Base-by-base conservation (phyloP, 495 filamentous ascomycete species). In the Talaromyces thailandensis region DNA sequence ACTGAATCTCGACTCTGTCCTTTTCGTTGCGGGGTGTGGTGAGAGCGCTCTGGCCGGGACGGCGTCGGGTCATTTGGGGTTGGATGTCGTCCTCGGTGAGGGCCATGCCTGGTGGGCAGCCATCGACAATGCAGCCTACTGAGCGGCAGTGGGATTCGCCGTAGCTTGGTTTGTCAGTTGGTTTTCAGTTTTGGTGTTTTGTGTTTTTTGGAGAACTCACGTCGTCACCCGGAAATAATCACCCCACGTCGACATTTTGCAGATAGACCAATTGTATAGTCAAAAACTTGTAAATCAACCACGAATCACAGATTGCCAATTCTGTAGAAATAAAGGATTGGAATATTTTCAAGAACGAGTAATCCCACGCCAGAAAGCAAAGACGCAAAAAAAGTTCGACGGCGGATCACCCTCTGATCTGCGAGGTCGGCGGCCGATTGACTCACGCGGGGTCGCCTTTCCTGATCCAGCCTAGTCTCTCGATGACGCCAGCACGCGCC, bases 21-120 rank as follows among this genome's bases (percentile, higher is more conserved):
- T 93, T 93, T 75, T 98, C 94, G 69, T 98, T 83, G 40, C 94
- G 86, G 37, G 95, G 94, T 29, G 94, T 98, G 4, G 92, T 93
- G 66, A 98, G 84, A 50, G 85, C 87, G 68, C 86, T 91, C 74
- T 98, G 95, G 45, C 94, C 94, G 11, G 94, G 94, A 48, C 94
- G 84, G 63, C 94, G 82, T 63, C 95, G 87, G 29, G 88, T 95
- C 84, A 98, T 87, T 75, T 97, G 94, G 48, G 91, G 90, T 75
- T 98, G 94, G 69, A 98, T 94, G 71, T 96, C 92, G 62, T 78
- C 82, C 75, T 96, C 93, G 56, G 87, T 89, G 71, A 98, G 84
- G 65, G 87, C 77, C 82, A 98, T 89, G 65, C 93, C 92, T 0
- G 94, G 92, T 7, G 94, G 94, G 69, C 84, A 88, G 58, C 91